Percentiles rank a stretch among this genome's conserved stretches.
Evolutionary conservation across 176 grass and related monocot species (phyloP).

Genomic region (Neostapfia colusana): DNA sequence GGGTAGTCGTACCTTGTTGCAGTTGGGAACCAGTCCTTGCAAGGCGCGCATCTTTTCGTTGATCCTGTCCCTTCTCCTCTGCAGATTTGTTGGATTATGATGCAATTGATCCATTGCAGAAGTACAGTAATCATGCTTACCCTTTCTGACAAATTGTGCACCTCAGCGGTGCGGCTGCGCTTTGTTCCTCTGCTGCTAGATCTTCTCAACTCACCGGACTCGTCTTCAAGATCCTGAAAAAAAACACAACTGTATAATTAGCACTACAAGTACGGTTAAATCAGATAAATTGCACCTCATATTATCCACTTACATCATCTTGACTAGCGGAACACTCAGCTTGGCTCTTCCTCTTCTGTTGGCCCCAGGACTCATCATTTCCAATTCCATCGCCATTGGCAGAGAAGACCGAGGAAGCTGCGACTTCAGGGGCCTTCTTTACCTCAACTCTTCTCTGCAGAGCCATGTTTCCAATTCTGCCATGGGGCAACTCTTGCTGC

Average conservation of each 20-base stretch:
- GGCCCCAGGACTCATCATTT: constrained; percentile 41
- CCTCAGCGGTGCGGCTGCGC: constrained; percentile 71
- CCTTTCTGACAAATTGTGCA: constrained; percentile 95
- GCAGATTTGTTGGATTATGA: constrained; percentile 28
- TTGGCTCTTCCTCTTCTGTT: constrained; percentile 55
- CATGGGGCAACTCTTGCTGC: constrained; percentile 32
- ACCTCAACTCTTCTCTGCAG: constrained; percentile 24
- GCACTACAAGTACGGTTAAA: background rate
- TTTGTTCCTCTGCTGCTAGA: constrained; percentile 49
- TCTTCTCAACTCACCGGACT: constrained; percentile 40
- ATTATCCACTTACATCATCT: constrained; percentile 53
- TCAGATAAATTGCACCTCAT: background rate
- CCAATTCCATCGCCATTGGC: constrained; percentile 41
- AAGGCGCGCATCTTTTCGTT: constrained; percentile 64
- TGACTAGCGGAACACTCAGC: constrained; percentile 51
- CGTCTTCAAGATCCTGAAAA: constrained; percentile 61
- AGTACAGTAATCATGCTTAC: constrained; percentile 38
- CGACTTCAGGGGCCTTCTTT: constrained; percentile 31
- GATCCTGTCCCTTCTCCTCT: constrained; percentile 77
- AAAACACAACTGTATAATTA: constrained; percentile 1
- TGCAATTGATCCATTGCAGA: constrained; percentile 11
- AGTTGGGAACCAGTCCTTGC: constrained; percentile 80
- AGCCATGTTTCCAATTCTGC: background rate
- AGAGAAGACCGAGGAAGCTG: constrained; percentile 48
- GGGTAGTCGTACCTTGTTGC: constrained; percentile 58